These are phyloP conservation scores for Erysiphe pulchra DNA, from an alignment of 2,329 filamentous ascomycete species.

Conservation along the genomic window DNA sequence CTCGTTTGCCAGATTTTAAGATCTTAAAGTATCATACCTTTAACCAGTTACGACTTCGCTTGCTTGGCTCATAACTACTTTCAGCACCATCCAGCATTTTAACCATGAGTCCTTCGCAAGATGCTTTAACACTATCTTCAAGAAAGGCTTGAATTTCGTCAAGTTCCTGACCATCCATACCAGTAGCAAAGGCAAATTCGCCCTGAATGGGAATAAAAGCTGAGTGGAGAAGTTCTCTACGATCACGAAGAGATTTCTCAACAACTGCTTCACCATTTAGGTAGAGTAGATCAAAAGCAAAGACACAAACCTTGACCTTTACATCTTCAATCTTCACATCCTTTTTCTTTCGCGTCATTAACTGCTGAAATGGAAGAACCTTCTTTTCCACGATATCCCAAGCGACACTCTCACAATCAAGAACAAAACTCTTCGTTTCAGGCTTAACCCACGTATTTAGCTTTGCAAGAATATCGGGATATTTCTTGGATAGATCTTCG, in stretches of 20 bases:
- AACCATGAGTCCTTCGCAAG: constrained; percentile 94
- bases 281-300: constrained; percentile 86
- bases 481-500: constrained; percentile 90
- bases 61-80: constrained; percentile 87
- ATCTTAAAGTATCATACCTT: constrained; percentile 30
- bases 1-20: neutral
- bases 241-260: constrained; percentile 62
- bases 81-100: constrained; percentile 94
- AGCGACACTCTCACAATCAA: constrained; percentile 95
- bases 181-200: constrained; percentile 75
- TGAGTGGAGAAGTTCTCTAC: constrained; percentile 45
- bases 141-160: constrained; percentile 84
- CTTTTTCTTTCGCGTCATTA: constrained; percentile 96
- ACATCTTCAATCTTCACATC: constrained; percentile 90
- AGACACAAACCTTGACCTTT: constrained; percentile 90
- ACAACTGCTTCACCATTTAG: constrained; percentile 79
- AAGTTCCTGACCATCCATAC: constrained; percentile 64
- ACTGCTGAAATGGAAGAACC: constrained; percentile 84
- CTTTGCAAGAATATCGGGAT: constrained; percentile 80
- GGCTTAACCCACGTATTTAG: constrained; percentile 72
- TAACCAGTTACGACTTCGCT: constrained; percentile 92
- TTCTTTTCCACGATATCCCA: constrained; percentile 94
- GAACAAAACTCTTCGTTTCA: constrained; percentile 77
- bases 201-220: constrained; percentile 62
- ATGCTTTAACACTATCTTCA: constrained; percentile 85